These are phyloP conservation scores for Prorocentrum cordatum DNA, from an alignment of 169 alveolate genomes.

Conservation along the genomic window DNA sequence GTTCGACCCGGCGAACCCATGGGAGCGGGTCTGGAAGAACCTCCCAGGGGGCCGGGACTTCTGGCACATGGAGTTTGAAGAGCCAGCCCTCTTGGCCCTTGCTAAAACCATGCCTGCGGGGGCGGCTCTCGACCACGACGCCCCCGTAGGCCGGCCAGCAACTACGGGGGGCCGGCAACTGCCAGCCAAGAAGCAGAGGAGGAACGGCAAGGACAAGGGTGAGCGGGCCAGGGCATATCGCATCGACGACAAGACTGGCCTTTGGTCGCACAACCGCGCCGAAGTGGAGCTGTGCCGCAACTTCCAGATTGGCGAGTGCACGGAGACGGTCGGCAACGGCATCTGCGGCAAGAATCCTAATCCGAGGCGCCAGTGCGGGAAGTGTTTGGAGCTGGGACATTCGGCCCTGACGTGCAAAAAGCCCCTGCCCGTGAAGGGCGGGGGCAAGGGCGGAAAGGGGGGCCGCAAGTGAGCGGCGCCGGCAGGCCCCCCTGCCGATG, in stretches of 20 bases:
- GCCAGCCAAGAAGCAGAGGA: too few relatives aligned
- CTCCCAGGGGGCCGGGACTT: background rate
- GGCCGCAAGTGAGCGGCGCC: background rate
- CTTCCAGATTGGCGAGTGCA: slow-evolving; percentile 2
- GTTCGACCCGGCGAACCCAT: background rate
- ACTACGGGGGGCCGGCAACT: too few relatives aligned
- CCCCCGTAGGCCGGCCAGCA: too few relatives aligned
- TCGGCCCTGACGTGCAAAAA: background rate
- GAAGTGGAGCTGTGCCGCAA: background rate
- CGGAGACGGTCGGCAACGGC: background rate
- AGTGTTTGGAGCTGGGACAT: slow-evolving; percentile 1
- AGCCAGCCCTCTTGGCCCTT: background rate
- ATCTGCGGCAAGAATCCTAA: background rate
- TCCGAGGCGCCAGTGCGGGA: background rate
- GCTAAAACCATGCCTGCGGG: too few relatives aligned
- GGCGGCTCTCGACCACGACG: too few relatives aligned
- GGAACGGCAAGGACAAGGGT: too few relatives aligned
- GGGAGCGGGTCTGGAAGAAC: slow-evolving; percentile 28
- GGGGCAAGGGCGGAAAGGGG: background rate
- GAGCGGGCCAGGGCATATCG: too few relatives aligned
- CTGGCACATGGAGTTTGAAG: slow-evolving; percentile 6
- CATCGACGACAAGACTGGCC: too few relatives aligned
- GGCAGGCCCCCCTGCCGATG: too few relatives aligned
- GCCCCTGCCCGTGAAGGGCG: background rate
- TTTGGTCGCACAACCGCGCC: background rate